Base-by-base conservation (phyloP, 2,329 filamentous ascomycete genomes). In the Penicillium sp. region DNA sequence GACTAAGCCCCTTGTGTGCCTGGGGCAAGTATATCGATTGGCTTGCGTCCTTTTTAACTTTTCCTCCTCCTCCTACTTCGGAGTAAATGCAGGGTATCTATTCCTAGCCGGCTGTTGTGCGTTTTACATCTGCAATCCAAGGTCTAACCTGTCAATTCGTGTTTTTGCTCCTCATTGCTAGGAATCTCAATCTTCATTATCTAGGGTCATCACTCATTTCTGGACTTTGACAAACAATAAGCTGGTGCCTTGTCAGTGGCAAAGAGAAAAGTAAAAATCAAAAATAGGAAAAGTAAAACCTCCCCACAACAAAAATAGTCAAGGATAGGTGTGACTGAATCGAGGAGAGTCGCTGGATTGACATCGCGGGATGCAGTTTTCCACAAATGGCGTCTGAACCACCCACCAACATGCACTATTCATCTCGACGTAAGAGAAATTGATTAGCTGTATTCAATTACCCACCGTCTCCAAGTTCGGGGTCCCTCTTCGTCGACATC, bases 401-500 rank as follows among this genome's bases (percentile, higher is more conserved):
- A 15, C 5, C 2, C 5, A 41, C 9, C 8, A 41, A 15, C 15
- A 46, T 41, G 35, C 45, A 47, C 17, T 17, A 48, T 30, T 44
- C 51, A 45, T 11, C 13, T 8, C 15, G 9, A 50, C 4, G 13
- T 41, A 52, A 15, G 15, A 2, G 17, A 44, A 56, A 30, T 29
- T 23, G 19, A 54, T 67, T 66, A 78, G 45, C 64, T 71, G 62
- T 77, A 79, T 58, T 79, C 76, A 11, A 78, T 63, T 51, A 78
- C 71, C 48, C 73, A 67, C 26, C 77, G 69, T 62, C 69, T 71
- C 72, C 74, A 79, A 30, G 69, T 73, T 23, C 75, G 71, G 26
- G 64, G 59, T 9, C 74, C 75, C 17, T 75, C 68, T 21, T 62
- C 65, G 56, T 76, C 75, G 26, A 63, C 66, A 52, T 75, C 69